phyloP scores from a whole-genome alignment of 2,329 filamentous ascomycete genomes.

The Sporothrix humicola region DNA sequence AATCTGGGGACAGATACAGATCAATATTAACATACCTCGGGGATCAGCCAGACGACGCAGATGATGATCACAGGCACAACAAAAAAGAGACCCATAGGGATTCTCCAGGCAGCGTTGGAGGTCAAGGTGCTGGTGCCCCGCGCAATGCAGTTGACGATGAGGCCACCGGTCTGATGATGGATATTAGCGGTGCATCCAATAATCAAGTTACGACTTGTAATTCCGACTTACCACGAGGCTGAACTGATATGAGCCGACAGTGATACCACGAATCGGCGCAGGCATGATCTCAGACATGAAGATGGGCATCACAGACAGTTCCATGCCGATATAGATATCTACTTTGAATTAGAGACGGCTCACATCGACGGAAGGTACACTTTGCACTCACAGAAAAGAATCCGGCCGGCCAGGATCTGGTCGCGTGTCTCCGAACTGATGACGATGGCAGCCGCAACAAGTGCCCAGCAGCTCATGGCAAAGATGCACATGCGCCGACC shows the following conservation, averaged over 20 bases:
- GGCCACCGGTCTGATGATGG: not conserved
- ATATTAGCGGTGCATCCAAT: not conserved
- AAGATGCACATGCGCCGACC: constrained; percentile 19
- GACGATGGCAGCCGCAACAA: not conserved
- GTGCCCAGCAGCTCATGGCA: constrained; percentile 6
- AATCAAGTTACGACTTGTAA: too few relatives aligned
- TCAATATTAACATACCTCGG: not conserved
- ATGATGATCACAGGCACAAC: not conserved
- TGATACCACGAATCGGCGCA: constrained; percentile 44
- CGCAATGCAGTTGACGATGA: not conserved
- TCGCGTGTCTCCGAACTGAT: not conserved
- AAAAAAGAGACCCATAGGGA: not conserved
- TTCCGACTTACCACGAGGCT: not conserved
- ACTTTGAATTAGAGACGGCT: not conserved
- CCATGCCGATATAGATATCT: constrained; percentile 20
- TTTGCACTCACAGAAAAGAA: not conserved
- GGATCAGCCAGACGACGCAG: not conserved
- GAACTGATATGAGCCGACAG: constrained; percentile 40
- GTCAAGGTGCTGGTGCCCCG: not conserved
- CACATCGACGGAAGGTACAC: too few relatives aligned
- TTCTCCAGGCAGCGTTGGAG: not conserved
- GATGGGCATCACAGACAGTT: constrained; percentile 21
- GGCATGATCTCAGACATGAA: constrained; percentile 11
- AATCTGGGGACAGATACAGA: too few relatives aligned
- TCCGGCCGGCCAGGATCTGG: not conserved